These are phyloP conservation scores for Cryphonectria nitschkei DNA, from an alignment of 2,329 filamentous ascomycete species.

Conservation along the genomic window DNA sequence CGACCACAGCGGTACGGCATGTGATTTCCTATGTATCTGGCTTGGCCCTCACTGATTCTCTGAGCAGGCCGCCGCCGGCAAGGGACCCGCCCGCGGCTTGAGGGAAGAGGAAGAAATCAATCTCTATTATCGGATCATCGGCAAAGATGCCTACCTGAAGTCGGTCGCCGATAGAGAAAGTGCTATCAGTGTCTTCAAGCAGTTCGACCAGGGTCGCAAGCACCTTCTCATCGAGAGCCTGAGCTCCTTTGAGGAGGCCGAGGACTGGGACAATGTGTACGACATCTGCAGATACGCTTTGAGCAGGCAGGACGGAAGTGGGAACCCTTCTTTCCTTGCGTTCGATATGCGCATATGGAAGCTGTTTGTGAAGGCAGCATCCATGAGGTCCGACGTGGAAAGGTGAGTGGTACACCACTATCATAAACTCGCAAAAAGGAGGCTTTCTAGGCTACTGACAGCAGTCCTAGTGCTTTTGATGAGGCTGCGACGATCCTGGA, in stretches of 20 bases:
- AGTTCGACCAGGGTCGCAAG: constrained; percentile 52
- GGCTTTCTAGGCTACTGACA: constrained; percentile 9
- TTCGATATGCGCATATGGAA: constrained; percentile 48
- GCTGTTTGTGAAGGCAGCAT: constrained; percentile 38
- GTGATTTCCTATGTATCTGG: too few relatives aligned
- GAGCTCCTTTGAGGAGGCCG: constrained; percentile 41
- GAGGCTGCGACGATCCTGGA: constrained; percentile 37
- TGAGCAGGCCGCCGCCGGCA: constrained; percentile 10
- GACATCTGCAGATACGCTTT: constrained; percentile 50
- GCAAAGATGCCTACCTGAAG: constrained; percentile 48
- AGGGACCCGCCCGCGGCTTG: constrained; percentile 39
- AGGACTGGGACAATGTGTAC: constrained; percentile 49
- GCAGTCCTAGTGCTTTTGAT: constrained; percentile 34
- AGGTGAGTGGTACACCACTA: constrained; percentile 30
- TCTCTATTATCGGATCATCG: constrained; percentile 52
- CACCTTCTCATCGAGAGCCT: constrained; percentile 50
- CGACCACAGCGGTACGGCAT: constrained; percentile 46
- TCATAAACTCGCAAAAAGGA: neutral
- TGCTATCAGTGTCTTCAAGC: constrained; percentile 45
- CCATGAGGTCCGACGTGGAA: constrained; percentile 34
- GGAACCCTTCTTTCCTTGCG: constrained; percentile 46
- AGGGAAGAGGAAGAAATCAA: constrained; percentile 55
- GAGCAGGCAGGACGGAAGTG: constrained; percentile 42
- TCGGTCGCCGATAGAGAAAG: constrained; percentile 35
- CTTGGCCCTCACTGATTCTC: neutral